Percentiles rank a stretch among this genome's conserved stretches.
Evolutionary conservation across 495 filamentous ascomycete genomes (phyloP).

Genomic region (Usnea hakonensis): DNA sequence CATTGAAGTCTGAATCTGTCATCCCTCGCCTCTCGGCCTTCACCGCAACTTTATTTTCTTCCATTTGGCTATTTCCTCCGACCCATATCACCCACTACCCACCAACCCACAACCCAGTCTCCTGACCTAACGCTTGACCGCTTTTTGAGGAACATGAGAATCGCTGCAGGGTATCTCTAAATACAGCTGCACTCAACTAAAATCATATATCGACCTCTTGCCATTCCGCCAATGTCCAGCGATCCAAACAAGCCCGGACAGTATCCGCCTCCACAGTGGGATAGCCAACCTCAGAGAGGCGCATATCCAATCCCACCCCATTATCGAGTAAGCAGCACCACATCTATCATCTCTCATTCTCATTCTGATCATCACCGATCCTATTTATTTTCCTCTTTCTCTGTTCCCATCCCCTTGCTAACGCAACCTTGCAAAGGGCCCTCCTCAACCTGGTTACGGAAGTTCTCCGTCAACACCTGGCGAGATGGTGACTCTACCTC

Average conservation of each 20-base stretch:
- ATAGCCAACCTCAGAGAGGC: conserved; percentile 38
- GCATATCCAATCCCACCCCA: conserved; percentile 32
- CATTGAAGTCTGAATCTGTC: background rate
- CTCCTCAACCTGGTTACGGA: conserved; percentile 29
- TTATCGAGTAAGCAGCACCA: conserved; percentile 38
- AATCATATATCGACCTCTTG: background rate
- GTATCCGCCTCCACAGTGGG: conserved; percentile 44
- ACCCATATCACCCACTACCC: background rate
- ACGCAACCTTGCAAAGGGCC: conserved; percentile 36
- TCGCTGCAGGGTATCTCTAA: conserved; percentile 3
- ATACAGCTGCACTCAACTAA: conserved; percentile 4
- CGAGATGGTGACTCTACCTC: conserved; percentile 28
- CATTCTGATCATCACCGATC: too few species aligned
- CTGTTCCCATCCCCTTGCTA: conserved; percentile 31
- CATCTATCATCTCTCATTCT: conserved; percentile 11
- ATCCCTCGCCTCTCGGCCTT: conserved; percentile 12
- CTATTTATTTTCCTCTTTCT: too few species aligned
- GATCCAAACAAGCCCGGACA: conserved; percentile 39
- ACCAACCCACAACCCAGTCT: conserved; percentile 1
- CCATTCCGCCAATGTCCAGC: conserved; percentile 41
- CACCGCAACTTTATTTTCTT: conserved; percentile 23
- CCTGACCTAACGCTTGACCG: background rate
- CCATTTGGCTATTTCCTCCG: conserved; percentile 7
- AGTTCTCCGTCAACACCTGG: conserved; percentile 23
- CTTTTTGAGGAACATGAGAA: conserved; percentile 13